These are phyloP conservation scores for Zalaria sp. DNA, from an alignment of 2,329 filamentous ascomycete species.

Conservation along the genomic window DNA sequence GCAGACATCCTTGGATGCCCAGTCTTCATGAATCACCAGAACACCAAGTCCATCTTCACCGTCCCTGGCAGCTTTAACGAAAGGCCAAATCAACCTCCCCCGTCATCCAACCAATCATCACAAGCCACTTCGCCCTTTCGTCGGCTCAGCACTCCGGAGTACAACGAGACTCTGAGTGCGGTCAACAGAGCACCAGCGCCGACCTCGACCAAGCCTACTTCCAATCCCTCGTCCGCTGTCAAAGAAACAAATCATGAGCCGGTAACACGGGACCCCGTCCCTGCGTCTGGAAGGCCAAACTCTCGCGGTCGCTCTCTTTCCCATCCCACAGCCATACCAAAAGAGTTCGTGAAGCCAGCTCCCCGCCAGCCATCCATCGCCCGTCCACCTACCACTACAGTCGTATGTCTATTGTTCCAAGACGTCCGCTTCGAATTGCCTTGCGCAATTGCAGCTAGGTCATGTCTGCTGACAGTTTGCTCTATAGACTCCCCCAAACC, in stretches of 20 bases:
- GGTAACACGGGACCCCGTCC: neutral
- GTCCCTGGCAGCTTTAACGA: conserved; percentile 1
- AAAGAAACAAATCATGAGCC: neutral
- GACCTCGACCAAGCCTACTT: neutral
- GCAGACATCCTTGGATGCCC: too few relatives aligned
- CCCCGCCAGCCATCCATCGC: neutral
- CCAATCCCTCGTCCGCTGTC: neutral
- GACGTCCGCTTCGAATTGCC: neutral
- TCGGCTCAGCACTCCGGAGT: neutral
- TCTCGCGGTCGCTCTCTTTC: neutral
- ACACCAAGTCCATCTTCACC: conserved; percentile 1
- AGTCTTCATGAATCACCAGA: conserved; percentile 1
- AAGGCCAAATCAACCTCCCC: neutral
- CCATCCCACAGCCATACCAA: neutral
- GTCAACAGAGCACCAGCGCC: too few relatives aligned
- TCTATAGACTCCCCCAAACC: neutral
- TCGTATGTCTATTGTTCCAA: neutral
- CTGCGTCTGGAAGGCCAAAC: neutral
- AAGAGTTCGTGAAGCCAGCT: neutral
- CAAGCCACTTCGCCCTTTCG: neutral
- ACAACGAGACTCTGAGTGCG: neutral
- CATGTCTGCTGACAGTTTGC: neutral
- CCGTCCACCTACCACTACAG: neutral
- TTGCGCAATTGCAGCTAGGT: too few relatives aligned
- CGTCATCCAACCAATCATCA: neutral